Evolutionary conservation across 768 basidiomycete genomes (phyloP).

Genomic region (Boletus tomentosulus): DNA sequence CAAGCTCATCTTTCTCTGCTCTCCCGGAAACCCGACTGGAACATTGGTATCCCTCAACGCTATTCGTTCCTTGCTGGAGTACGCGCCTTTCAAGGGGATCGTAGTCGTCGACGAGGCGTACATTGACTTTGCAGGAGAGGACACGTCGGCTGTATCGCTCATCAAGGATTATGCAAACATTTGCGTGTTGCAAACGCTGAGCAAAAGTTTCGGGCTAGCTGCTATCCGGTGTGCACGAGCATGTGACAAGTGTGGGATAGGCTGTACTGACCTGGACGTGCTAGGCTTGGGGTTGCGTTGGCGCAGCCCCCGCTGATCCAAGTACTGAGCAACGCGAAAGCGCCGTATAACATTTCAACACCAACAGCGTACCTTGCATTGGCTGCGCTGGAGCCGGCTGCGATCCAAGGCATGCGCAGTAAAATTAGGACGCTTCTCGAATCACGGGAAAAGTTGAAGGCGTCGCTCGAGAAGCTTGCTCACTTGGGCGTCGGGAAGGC

Average conservation of each 20-base stretch:
- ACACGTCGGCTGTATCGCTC: constrained; percentile 62
- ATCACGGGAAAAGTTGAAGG: constrained; percentile 55
- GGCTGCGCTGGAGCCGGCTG: constrained; percentile 66
- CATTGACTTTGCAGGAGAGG: constrained; percentile 79
- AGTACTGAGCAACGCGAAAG: constrained; percentile 91
- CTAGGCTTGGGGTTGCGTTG: constrained; percentile 83
- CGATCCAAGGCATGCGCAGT: constrained; percentile 57
- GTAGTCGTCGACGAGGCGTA: constrained; percentile 97
- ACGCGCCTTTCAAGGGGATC: constrained; percentile 82
- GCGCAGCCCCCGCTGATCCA: constrained; percentile 90
- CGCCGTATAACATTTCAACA: constrained; percentile 93
- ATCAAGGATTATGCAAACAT: constrained; percentile 82
- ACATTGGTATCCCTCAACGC: constrained; percentile 73
- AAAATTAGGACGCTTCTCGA: constrained; percentile 57
- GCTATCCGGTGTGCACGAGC: constrained; percentile 71
- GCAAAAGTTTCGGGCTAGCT: constrained; percentile 94
- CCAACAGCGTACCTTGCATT: constrained; percentile 83
- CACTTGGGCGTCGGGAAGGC: constrained; percentile 56
- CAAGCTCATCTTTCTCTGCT: constrained; percentile 92
- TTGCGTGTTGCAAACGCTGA: constrained; percentile 93
- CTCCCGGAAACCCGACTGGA: constrained; percentile 96
- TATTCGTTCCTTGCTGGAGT: constrained; percentile 68
- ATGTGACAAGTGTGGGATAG: neutral
- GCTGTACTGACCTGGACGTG: neutral
- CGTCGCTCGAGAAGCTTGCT: constrained; percentile 43